A percentile compares a stretch with the other conserved stretches of the same genome.
phyloP scores from a whole-genome alignment of 1,284 basidiomycete species.

The Schizophyllum commune region DNA sequence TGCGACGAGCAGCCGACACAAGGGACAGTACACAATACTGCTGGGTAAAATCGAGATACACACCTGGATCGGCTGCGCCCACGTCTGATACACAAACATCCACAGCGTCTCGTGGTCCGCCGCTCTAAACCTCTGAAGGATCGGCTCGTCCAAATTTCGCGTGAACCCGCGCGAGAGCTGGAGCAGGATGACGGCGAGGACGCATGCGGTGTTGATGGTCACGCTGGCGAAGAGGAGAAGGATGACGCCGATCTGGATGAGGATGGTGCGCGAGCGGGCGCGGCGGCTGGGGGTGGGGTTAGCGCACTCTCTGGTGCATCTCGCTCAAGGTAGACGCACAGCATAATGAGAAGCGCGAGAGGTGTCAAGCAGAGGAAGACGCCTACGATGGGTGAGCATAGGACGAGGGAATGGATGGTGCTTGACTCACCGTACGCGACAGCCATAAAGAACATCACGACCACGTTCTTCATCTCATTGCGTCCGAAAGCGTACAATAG shows the following conservation, averaged over 20 bases:
- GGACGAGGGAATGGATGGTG: background rate
- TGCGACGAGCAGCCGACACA: too few relatives aligned
- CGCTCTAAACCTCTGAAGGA: background rate
- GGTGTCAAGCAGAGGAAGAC: background rate
- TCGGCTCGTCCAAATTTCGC: background rate
- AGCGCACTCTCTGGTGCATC: too few relatives aligned
- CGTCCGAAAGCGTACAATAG: background rate
- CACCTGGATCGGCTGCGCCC: background rate
- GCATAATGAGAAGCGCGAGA: background rate
- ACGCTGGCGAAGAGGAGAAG: background rate
- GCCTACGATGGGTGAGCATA: background rate
- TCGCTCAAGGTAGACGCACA: too few relatives aligned
- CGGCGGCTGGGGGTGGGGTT: background rate
- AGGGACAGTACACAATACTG: too few relatives aligned
- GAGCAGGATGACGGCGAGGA: background rate
- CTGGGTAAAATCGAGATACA: too few relatives aligned
- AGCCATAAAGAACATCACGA: background rate
- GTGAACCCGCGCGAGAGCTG: background rate
- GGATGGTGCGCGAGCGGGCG: background rate
- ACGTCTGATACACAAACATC: background rate
- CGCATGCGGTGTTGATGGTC: background rate
- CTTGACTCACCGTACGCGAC: background rate
- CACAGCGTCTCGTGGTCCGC: background rate
- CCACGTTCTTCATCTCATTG: background rate
- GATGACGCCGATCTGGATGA: background rate